phyloP scores from a whole-genome alignment of 805 yeast genomes.

The Barnettozyma sucrosica region DNA sequence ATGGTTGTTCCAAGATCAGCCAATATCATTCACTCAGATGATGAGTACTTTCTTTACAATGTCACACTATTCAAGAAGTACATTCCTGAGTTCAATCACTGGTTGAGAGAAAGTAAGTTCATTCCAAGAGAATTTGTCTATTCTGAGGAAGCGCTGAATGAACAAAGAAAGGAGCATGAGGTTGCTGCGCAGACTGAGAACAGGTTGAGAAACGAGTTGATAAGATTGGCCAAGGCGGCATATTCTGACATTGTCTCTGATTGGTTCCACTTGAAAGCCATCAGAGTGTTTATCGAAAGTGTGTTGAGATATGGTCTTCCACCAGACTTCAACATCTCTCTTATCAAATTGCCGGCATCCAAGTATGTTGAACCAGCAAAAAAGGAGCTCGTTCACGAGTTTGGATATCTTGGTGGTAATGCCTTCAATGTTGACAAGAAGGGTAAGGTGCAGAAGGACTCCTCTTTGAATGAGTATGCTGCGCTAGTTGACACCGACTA shows the following conservation, averaged over 20 bases:
- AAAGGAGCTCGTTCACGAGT: constrained; percentile 62
- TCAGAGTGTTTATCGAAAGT: constrained; percentile 86
- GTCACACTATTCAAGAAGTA: constrained; percentile 84
- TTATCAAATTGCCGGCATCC: constrained; percentile 39
- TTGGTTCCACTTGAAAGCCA: constrained; percentile 86
- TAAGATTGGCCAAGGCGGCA: constrained; percentile 83
- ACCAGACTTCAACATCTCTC: constrained; percentile 67
- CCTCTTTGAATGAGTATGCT: constrained; percentile 77
- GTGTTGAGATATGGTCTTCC: constrained; percentile 96
- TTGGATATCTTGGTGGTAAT: constrained; percentile 87
- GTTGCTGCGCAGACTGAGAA: constrained; percentile 70
- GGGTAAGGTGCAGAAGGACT: constrained; percentile 60
- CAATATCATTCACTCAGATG: constrained; percentile 57
- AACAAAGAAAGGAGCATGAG: constrained; percentile 73
- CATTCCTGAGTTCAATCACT: constrained; percentile 58
- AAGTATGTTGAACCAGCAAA: constrained; percentile 52
- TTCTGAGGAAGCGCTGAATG: constrained; percentile 68
- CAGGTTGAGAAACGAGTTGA: constrained; percentile 66
- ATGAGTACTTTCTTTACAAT: constrained; percentile 65
- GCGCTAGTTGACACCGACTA: constrained; percentile 90
- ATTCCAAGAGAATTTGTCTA: constrained; percentile 89
- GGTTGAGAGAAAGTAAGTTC: constrained; percentile 81
- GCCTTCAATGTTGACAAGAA: constrained; percentile 67
- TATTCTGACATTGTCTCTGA: constrained; percentile 77
- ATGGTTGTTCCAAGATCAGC: constrained; percentile 95